Evolutionary conservation across 2,329 filamentous ascomycete genomes (phyloP), one percentile per base, ranked within the genome.

Genomic region (Pestalotiopsis sp.): DNA sequence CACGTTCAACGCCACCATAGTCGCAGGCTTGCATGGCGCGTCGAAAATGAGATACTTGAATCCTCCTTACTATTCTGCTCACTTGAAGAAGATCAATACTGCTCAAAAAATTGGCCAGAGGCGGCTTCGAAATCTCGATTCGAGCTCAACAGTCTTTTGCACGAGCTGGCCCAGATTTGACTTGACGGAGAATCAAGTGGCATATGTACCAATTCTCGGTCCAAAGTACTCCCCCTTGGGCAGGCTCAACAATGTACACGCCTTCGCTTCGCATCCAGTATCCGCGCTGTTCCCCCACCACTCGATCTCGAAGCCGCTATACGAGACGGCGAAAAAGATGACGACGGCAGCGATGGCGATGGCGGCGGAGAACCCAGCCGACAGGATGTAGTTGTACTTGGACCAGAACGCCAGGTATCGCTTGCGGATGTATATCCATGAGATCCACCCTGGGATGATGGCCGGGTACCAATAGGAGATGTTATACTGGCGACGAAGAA

Each of bases 341-440:
- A 88, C 77, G 70, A 88, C 82, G 66, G 79, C 85, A 0, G 84
- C 77, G 62, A 88, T 82, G 67, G 85, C 85, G 52, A 87, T 83
- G 40, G 82, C 85, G 38, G 82, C 83, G 23, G 81, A 84, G 76
- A 85, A 84, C 12, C 84, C 81, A 17, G 85, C 84, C 9, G 85
- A 85, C 25, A 86, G 79, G 56, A 87, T 84, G 73, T 86, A 87
- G 72, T 86, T 86, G 77, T 87, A 87, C 81, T 84, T 75, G 75
- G 74, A 83, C 87, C 87, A 89, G 86, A 87, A 89, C 25, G 85
- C 86, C 20, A 27, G 11, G n/a, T 61, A 23, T 4, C 25, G 38
- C 36, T 36, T 41, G 14, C 61, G 23, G 31, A 64, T 9, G 61
- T 64, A 64, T 14, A 38, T 13, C 61, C 31, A 38, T 17, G 38